phyloP scores from a whole-genome alignment of 768 basidiomycete genomes.

The Serendipita sp. region DNA sequence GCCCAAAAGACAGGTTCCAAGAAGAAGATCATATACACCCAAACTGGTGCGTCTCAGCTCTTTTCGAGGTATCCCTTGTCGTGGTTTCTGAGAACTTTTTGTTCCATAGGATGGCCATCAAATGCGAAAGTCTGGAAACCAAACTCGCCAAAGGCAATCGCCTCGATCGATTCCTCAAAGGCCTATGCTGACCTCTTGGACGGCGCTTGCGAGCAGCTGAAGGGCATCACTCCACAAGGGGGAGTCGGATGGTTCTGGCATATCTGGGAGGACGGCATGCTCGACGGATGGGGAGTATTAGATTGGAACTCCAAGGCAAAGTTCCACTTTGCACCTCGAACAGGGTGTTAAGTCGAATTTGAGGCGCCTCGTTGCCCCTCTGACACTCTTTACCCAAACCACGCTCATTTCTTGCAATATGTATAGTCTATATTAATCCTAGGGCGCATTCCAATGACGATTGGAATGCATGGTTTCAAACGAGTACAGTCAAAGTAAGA shows the following conservation, averaged over 20 bases:
- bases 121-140: conserved; percentile 13
- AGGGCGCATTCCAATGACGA: no score
- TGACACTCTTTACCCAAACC: no score
- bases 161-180: conserved; percentile 10
- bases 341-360: conserved; percentile 9
- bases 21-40: not conserved
- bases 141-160: conserved; percentile 13
- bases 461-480: not conserved
- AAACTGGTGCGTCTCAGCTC: not conserved
- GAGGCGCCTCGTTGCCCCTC: no score
- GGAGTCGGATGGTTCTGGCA: conserved; percentile 15
- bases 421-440: no score
- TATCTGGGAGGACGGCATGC: conserved; percentile 8
- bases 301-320: conserved; percentile 10
- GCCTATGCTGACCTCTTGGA: conserved; percentile 14
- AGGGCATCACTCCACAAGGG: not conserved
- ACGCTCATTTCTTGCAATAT: no score
- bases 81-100: not conserved
- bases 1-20: not conserved
- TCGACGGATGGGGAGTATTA: conserved; percentile 13
- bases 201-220: conserved; percentile 11
- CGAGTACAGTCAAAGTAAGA: not conserved
- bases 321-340: conserved; percentile 11
- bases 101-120: conserved; percentile 14
- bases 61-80: not conserved